These are phyloP conservation scores for Saturnispora silvae DNA, from an alignment of 805 yeast genomes.

Conservation along the genomic window DNA sequence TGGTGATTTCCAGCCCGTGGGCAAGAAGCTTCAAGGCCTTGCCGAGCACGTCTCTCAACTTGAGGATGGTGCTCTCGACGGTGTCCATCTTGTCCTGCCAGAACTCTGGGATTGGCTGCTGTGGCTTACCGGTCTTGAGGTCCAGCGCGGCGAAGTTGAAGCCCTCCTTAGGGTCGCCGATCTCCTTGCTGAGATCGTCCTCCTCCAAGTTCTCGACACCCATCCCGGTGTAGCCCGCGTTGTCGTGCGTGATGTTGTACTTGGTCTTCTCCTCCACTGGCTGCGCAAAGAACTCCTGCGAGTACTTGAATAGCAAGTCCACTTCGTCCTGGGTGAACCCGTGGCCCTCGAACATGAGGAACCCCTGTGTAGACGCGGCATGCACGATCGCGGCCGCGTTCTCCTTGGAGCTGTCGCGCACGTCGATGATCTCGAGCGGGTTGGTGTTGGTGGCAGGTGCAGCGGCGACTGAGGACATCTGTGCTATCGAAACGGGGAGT, in stretches of 20 bases:
- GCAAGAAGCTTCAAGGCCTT: conserved; percentile 48
- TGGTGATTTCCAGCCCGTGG: conserved; percentile 51
- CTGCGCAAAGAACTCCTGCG: conserved; percentile 24
- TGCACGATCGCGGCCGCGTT: conserved; percentile 31
- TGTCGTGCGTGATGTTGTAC: conserved; percentile 40
- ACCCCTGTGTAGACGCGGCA: conserved; percentile 43
- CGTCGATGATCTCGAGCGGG: conserved; percentile 37
- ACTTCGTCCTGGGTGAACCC: conserved; percentile 36
- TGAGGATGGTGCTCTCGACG: conserved; percentile 31
- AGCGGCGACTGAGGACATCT: too few relatives aligned
- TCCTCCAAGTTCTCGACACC: conserved; percentile 34
- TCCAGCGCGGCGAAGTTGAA: conserved; percentile 54
- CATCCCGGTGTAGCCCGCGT: conserved; percentile 33
- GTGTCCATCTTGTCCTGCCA: conserved; percentile 30
- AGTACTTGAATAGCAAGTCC: conserved; percentile 16
- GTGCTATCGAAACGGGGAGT: too few relatives aligned
- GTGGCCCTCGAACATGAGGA: conserved; percentile 43
- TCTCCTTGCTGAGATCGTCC: conserved; percentile 23
- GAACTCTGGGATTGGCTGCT: conserved; percentile 42
- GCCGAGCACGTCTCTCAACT: conserved; percentile 40
- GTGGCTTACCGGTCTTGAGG: conserved; percentile 36
- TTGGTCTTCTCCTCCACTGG: conserved; percentile 41
- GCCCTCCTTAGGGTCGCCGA: conserved; percentile 43
- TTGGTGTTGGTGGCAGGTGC: too few relatives aligned
- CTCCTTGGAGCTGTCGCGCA: conserved; percentile 21